These are phyloP conservation scores for Erigeron philadelphicus DNA, from an alignment of 140 eudicot species.

Conservation along the genomic window DNA sequence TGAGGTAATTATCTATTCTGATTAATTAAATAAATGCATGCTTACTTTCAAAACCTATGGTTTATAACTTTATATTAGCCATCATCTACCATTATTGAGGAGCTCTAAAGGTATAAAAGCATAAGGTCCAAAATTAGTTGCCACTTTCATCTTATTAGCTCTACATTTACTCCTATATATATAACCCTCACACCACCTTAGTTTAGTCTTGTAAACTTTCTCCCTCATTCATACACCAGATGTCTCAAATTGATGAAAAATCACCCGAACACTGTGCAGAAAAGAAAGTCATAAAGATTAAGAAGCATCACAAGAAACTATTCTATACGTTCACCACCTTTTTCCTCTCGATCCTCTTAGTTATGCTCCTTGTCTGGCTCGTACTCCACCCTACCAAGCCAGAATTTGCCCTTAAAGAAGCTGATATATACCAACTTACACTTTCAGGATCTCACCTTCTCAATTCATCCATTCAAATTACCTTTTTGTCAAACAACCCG, in stretches of 20 bases:
- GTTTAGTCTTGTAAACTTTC: slow-evolving; percentile 27
- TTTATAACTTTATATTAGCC: background rate
- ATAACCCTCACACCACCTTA: slow-evolving; percentile 29
- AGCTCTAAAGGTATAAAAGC: slow-evolving; percentile 22
- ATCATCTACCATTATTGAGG: slow-evolving; percentile 27
- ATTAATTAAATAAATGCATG: background rate
- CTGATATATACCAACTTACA: slow-evolving; percentile 60
- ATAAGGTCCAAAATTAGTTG: slow-evolving; percentile 21
- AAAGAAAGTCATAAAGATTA: slow-evolving; percentile 29
- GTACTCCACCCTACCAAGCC: slow-evolving; percentile 81
- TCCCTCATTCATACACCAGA: slow-evolving; percentile 18
- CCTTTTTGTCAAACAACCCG: slow-evolving; percentile 57
- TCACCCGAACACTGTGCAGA: slow-evolving; percentile 53
- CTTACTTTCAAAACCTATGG: background rate
- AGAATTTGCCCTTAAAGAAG: slow-evolving; percentile 66
- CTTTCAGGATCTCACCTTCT: slow-evolving; percentile 61
- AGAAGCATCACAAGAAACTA: slow-evolving; percentile 56
- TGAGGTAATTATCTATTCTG: background rate
- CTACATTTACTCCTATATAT: slow-evolving; percentile 27
- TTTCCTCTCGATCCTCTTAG: slow-evolving; percentile 53
- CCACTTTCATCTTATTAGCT: slow-evolving; percentile 18
- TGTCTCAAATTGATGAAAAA: slow-evolving; percentile 41
- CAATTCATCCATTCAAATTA: slow-evolving; percentile 66
- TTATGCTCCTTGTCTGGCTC: slow-evolving; percentile 69
- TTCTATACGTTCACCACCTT: slow-evolving; percentile 51